Base-by-base conservation (phyloP, 2,329 filamentous ascomycete species). In the Aspergillus sojae region DNA sequence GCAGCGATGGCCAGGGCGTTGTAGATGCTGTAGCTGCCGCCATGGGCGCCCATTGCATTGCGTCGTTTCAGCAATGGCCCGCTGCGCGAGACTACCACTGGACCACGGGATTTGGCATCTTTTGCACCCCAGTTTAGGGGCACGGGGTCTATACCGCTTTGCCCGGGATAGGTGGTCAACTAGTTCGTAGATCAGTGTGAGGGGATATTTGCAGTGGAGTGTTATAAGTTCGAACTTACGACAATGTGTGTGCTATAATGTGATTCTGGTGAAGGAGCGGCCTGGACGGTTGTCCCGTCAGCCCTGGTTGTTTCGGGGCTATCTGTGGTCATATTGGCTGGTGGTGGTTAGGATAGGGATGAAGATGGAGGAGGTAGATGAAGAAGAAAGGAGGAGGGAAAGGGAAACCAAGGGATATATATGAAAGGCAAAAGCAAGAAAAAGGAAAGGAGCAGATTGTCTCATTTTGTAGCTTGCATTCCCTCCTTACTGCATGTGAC, bases 1-100 rank as follows among this genome's bases (percentile, higher is more conserved):
- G 92, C 95, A 26, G 94, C 94, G 68, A 98, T 89, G 14, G 94
- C 94, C 32, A 98, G 85, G 26, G 94, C 94, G 75, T 96, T 93
- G 81, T 98, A 98, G 68, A 97, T 94, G 65, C 92, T 93, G 78
- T 99, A 98, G 5, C 93, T 97, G 62, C 95, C 94, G 67, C 95
- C 94, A 70, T 91, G 89, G 63, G 88, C 89, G 71, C 87, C 88
- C 74, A 90, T 87, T 53, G 87, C 86, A 83, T 74, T 79, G 57
- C 72, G 68, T 56, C 74, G 74, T 68, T 78, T 75, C n/a, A 75
- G 48, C 43, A 71, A 59, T 28, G 72, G 72, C 10, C 69, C 70
- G 41, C 72, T 76, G 26, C 72, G 69, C 16, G 69, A 95, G 50
- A 97, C 94, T 58, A 97, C 90, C 57, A 98, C 91, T 5, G 94